phyloP scores from a whole-genome alignment of 176 grass and related monocot species.

The Cenchrus purpureus region DNA sequence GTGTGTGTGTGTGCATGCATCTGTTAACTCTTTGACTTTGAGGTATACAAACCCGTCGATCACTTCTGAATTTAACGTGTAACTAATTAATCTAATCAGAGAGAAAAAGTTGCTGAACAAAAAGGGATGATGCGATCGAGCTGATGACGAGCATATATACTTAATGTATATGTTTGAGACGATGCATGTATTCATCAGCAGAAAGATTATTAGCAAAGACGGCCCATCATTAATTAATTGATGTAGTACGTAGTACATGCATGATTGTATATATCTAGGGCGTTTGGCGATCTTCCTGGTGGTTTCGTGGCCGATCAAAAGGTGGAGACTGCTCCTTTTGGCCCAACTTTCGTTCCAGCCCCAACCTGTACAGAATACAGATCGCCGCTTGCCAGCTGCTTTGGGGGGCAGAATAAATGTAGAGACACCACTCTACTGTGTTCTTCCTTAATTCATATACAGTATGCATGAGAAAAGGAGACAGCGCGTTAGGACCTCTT shows the following conservation, averaged over 20 bases:
- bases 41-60: not conserved
- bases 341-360: slow-evolving; percentile 17
- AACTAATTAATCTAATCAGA: not conserved
- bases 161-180: not conserved
- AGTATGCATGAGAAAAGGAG: not conserved
- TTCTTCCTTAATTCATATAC: not conserved
- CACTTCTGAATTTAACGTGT: slow-evolving; percentile 25
- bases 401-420: slow-evolving; percentile 23
- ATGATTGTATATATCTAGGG: not conserved
- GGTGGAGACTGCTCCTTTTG: slow-evolving; percentile 31
- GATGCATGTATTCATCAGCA: not conserved
- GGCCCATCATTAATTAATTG: not conserved
- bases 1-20: not conserved
- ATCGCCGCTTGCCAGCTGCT: slow-evolving; percentile 31
- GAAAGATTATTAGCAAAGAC: not conserved
- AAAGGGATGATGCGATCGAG: slow-evolving; percentile 1
- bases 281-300: slow-evolving; percentile 36
- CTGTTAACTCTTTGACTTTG: not conserved
- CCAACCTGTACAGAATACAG: slow-evolving; percentile 27
- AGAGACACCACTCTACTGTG: not conserved
- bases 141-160: not conserved
- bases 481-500: not conserved
- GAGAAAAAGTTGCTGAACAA: not conserved
- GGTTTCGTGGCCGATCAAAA: slow-evolving; percentile 50
- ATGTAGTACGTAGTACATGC: not conserved